Base-by-base conservation (phyloP, 2,329 filamentous ascomycete genomes). In the Falciphora oryzae region DNA sequence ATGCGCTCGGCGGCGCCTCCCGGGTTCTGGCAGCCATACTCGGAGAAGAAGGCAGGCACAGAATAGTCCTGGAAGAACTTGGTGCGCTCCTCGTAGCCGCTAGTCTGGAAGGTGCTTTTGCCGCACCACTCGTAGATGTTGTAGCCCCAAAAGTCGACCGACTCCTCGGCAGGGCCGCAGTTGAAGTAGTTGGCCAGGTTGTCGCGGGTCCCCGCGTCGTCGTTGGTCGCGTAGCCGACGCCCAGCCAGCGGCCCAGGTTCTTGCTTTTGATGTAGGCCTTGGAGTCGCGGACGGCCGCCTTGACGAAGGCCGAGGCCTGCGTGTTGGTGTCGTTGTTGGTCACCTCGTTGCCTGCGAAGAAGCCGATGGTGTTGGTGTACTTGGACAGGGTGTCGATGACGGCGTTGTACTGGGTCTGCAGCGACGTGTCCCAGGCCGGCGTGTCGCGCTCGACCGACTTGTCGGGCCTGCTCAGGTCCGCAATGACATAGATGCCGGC, bases 71-170 rank as follows among this genome's bases (percentile, higher is more conserved):
- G 76, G 80, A 96, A 97, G 78, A 96, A 92, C 70, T 90, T 76
- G 70, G 91, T 92, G 74, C 92, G 89, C 65, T 87, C 83, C 70
- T 89, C 83, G 78, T 92, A 97, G 62, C 91, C 90, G 27, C 61
- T 63, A 10, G 28, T 5, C 61, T 63, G 38, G 79, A 83, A 92
- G 68, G 82, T 85, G 68, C 89, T 91, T 68, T 73, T 69, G 72
- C 90, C 90, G 73, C 90, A 93, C 90, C 90, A 93, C 57, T 90
- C 92, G 81, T 93, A 93, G 79, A 93, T 92, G 81, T 93, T 93
- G 85, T 93, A 93, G 62, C 90, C 90, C 86, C 89, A 93, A 80
- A 92, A 92, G 75, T 93, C 90, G 69, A 93, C 91, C 61, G 86
- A 78, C 81, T 68, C 79, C 0, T 78, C 77, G 14, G 78, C 70